These are phyloP conservation scores for Protostelium mycophagum DNA, from an alignment of 78 protist species.

Conservation along the genomic window DNA sequence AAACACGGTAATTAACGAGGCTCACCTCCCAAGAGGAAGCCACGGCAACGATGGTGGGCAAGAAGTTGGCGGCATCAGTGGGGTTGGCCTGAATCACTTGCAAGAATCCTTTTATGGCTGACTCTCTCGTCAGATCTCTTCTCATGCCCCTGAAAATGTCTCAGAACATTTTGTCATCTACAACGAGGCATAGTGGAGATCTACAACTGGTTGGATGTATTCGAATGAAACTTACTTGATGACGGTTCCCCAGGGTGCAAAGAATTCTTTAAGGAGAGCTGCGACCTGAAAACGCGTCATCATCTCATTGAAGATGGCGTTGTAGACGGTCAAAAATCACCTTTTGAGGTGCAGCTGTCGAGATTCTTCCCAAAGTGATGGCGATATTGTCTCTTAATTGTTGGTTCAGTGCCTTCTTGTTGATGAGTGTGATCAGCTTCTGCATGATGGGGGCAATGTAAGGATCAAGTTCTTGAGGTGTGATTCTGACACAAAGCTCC, in stretches of 20 bases:
- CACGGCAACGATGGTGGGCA: neutral
- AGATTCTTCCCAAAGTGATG: constrained; percentile 72
- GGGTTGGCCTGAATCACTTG: neutral
- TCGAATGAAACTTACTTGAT: too few species aligned
- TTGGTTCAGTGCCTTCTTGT: constrained; percentile 5
- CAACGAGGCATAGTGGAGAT: neutral
- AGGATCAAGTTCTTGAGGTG: constrained; percentile 37
- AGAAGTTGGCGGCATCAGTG: neutral
- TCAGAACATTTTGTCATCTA: neutral
- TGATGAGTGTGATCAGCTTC: constrained; percentile 49
- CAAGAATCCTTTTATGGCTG: neutral
- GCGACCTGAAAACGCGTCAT: neutral
- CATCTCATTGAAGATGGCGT: too few species aligned
- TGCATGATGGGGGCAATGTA: constrained; percentile 10
- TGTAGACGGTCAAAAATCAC: too few species aligned
- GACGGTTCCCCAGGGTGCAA: neutral
- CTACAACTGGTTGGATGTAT: neutral
- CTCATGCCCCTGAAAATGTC: neutral
- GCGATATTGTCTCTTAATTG: constrained; percentile 50
- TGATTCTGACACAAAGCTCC: constrained; percentile 58
- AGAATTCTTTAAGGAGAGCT: neutral
- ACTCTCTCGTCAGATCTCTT: neutral
- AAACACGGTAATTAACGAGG: neutral
- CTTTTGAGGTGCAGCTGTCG: neutral
- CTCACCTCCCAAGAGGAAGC: neutral